These are phyloP conservation scores for Gelatoporia subvermispora DNA, from an alignment of 768 basidiomycete genomes.

Conservation along the genomic window DNA sequence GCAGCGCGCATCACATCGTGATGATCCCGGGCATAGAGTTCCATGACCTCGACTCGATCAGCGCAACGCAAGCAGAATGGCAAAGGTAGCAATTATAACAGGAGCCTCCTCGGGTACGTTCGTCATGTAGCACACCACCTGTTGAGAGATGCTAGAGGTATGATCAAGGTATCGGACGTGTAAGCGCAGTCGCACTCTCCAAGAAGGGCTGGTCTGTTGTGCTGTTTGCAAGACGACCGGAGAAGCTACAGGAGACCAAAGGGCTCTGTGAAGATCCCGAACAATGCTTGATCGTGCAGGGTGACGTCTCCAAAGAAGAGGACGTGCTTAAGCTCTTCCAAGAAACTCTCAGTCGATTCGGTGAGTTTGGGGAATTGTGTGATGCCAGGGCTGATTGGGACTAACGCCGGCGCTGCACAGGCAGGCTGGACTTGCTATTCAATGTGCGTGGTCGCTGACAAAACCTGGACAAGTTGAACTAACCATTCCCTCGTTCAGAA, in stretches of 20 bases:
- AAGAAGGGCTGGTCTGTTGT: slow-evolving; percentile 64
- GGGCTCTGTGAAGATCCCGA: slow-evolving; percentile 34
- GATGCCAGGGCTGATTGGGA: no score
- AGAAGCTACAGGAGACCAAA: slow-evolving; percentile 55
- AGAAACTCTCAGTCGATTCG: slow-evolving; percentile 50
- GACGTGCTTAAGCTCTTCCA: slow-evolving; percentile 61
- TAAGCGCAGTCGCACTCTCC: slow-evolving; percentile 63
- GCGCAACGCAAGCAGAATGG: no score
- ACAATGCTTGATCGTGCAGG: slow-evolving; percentile 42
- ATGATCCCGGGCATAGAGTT: no score
- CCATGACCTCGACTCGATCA: no score
- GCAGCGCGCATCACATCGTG: no score
- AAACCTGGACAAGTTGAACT: no score
- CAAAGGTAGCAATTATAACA: slow-evolving; percentile 74
- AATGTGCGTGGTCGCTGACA: slow-evolving; percentile 45
- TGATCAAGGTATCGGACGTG: slow-evolving; percentile 54
- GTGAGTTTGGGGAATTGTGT: slow-evolving; percentile 29
- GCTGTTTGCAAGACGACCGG: slow-evolving; percentile 55
- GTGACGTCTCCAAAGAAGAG: slow-evolving; percentile 60
- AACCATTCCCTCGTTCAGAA: slow-evolving; percentile 42
- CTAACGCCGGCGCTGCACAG: no score
- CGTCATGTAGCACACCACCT: no score
- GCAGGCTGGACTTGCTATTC: slow-evolving; percentile 70
- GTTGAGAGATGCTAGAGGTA: neutral
- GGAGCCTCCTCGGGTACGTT: slow-evolving; percentile 69